These are phyloP conservation scores for Suhomyces tanzawaensis DNA, from an alignment of 805 yeast species.

Conservation along the genomic window DNA sequence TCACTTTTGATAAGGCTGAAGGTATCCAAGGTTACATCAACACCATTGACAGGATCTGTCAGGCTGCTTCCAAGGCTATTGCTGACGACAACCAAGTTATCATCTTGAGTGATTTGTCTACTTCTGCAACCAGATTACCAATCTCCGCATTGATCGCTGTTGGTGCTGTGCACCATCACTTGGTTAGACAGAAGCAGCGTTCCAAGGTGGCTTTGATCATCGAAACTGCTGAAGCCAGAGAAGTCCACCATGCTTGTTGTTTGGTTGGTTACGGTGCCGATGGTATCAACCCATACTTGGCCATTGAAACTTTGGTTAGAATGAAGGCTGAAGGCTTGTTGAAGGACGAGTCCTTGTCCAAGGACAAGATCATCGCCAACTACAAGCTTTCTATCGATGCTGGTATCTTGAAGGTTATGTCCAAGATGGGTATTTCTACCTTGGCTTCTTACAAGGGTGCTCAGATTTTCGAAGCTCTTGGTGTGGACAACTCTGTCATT, in stretches of 20 bases:
- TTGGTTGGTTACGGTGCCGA: constrained; percentile 97
- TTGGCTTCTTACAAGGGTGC: constrained; percentile 99
- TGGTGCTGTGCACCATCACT: constrained; percentile 96
- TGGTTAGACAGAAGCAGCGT: constrained; percentile 93
- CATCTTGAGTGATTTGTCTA: constrained; percentile 68
- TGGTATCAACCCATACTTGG: constrained; percentile 91
- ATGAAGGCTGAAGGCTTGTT: constrained; percentile 79
- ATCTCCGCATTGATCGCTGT: constrained; percentile 88
- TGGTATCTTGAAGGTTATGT: constrained; percentile 95
- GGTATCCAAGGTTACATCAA: constrained; percentile 84
- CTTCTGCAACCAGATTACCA: constrained; percentile 64
- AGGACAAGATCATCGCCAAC: constrained; percentile 64
- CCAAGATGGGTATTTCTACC: constrained; percentile 99
- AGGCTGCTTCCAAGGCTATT: constrained; percentile 83
- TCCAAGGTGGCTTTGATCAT: constrained; percentile 88
- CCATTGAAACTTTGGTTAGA: constrained; percentile 81
- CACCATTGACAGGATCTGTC: constrained; percentile 83
- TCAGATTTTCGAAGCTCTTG: constrained; percentile 95
- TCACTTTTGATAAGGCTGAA: constrained; percentile 78
- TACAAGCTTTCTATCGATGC: constrained; percentile 84
- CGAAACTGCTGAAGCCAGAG: constrained; percentile 97
- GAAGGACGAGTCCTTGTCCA: constrained; percentile 50
- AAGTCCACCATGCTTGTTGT: constrained; percentile 94
- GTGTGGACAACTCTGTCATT: constrained; percentile 91
- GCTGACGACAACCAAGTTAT: constrained; percentile 71